Base-by-base conservation (phyloP, 2,329 filamentous ascomycete genomes). In the Nectriaceae sp. region DNA sequence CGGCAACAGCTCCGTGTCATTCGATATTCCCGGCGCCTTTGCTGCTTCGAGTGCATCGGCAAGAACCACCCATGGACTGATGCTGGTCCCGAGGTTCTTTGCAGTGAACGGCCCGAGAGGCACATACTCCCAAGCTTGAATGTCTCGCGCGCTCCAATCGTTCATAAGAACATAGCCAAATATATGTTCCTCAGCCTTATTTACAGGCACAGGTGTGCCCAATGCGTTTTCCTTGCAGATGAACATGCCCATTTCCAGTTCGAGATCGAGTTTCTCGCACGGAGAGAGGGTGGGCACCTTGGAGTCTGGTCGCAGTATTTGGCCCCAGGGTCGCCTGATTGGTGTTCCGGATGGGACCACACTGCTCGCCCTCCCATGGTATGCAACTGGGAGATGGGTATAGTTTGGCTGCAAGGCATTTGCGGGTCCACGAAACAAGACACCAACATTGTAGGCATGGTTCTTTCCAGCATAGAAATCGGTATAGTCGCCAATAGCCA, bases 321-420 rank as follows among this genome's bases (percentile, higher is more conserved):
- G 89, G 1, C 89, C 89, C 54, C 84, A 82, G 0, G 89, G 89
- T 19, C 89, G 78, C 18, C 79, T 77, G 49, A 94, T 83, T 0
- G 83, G 80, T 0, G 89, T 91, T 5, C 87, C 88, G 0, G 87
- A 90, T 3, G 88, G 73, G 1, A 92, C 86, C 8, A 93, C 80
- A 4, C 85, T 89, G 13, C 85, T 89, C 3, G 88, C 86, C 51
- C 89, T 82, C 4, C 89, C 88, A 65, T 94, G 89, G 60, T 94
- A 94, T 1, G 84, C 89, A 3, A 93, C 88, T 0, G 89, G 89
- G 0, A 94, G 74, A 57, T 92, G 86, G 42, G 81, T 88, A 67
- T 93, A 94, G 65, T 93, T 93, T 10, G 88, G 86, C 66, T 92
- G 87, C 18, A 94, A 74, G 0, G 88, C 88, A 56, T 90, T 89